phyloP scores from a whole-genome alignment of 2,329 filamentous ascomycete species.

The Thelonectria rubi region DNA sequence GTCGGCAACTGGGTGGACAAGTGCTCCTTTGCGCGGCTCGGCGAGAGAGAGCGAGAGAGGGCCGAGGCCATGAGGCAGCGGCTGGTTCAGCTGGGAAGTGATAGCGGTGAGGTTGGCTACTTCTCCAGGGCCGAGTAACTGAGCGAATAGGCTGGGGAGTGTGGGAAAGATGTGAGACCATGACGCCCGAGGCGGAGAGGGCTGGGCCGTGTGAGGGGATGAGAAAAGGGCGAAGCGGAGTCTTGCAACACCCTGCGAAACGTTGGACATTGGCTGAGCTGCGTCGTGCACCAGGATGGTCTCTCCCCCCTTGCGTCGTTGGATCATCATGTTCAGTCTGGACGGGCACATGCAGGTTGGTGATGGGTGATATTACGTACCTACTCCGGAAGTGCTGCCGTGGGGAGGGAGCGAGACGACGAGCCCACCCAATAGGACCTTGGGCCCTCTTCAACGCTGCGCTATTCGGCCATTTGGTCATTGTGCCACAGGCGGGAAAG shows the following conservation, averaged over 20 bases:
- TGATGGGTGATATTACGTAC: constrained; percentile 17
- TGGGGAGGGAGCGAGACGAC: not conserved
- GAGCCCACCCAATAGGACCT: constrained; percentile 5
- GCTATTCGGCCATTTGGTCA: not conserved
- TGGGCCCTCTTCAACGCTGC: not conserved
- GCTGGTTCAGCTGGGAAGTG: constrained; percentile 68
- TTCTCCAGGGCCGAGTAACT: constrained; percentile 60
- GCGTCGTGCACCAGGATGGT: constrained; percentile 5
- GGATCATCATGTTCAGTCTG: not conserved
- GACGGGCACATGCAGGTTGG: constrained; percentile 18
- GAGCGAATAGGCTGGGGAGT: not conserved
- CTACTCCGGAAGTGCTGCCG: not conserved
- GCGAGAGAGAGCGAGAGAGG: constrained; percentile 53
- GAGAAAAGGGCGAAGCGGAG: constrained; percentile 9
- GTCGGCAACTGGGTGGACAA: constrained; percentile 71
- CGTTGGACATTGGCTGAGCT: constrained; percentile 10
- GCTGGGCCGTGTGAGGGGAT: not conserved
- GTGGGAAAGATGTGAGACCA: constrained; percentile 3
- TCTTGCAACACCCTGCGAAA: constrained; percentile 8
- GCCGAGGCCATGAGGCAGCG: constrained; percentile 72
- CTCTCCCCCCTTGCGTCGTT: not conserved
- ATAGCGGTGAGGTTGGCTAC: constrained; percentile 70
- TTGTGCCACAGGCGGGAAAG: constrained; percentile 15
- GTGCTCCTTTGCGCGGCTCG: constrained; percentile 63
- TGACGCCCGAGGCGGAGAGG: not conserved